phyloP scores from a whole-genome alignment of 2,329 filamentous ascomycete genomes.

The Huntiella decipiens region DNA sequence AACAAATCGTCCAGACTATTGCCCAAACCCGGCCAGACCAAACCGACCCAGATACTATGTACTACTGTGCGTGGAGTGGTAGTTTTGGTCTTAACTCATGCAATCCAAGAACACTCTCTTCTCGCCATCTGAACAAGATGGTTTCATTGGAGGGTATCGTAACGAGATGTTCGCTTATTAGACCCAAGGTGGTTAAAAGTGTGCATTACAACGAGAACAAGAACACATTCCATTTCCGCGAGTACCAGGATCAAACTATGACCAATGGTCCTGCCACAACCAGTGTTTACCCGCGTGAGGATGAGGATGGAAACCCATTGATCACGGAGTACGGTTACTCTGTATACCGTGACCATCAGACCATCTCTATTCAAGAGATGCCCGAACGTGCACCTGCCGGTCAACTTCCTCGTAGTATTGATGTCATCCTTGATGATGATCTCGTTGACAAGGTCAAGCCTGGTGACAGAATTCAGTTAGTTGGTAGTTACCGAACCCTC shows the following conservation, averaged over 20 bases:
- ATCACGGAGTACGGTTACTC: conserved; percentile 92
- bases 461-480: conserved; percentile 85
- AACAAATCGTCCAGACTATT: conserved; percentile 67
- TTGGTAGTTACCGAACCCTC: conserved; percentile 87
- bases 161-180: conserved; percentile 83
- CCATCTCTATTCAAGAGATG: conserved; percentile 98
- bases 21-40: conserved; percentile 59
- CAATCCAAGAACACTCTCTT: conserved; percentile 84
- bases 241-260: conserved; percentile 96
- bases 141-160: conserved; percentile 95
- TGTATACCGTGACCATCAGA: conserved; percentile 91
- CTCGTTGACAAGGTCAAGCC: conserved; percentile 89
- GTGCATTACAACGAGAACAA: conserved; percentile 88
- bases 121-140: conserved; percentile 84
- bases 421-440: conserved; percentile 93
- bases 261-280: conserved; percentile 74
- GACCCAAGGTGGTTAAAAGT: conserved; percentile 95
- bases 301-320: conserved; percentile 80
- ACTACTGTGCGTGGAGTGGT: conserved; percentile 93
- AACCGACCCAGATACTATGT: conserved; percentile 58
- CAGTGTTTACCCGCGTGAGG: conserved; percentile 85
- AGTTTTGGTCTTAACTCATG: conserved; percentile 90
- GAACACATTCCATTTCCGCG: conserved; percentile 69
- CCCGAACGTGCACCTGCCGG: conserved; percentile 88
- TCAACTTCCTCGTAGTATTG: conserved; percentile 83